These are phyloP conservation scores for Beverwykella pulmonaria DNA, from an alignment of 495 filamentous ascomycete genomes.

Conservation along the genomic window DNA sequence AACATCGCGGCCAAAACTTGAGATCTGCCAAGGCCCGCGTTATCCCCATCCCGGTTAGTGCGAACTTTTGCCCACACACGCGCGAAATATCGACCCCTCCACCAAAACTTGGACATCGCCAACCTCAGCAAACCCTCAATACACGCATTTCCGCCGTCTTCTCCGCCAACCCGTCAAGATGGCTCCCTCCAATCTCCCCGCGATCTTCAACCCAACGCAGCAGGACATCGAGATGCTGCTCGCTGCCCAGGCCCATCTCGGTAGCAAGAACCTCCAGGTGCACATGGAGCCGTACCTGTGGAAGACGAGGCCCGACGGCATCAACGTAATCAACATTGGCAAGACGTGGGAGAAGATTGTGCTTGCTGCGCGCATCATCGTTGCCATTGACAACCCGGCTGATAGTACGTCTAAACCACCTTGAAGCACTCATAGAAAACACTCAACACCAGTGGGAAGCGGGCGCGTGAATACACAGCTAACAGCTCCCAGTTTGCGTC, in stretches of 20 bases:
- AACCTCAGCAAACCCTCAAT: constrained; percentile 32
- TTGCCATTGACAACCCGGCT: constrained; percentile 97
- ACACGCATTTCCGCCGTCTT: constrained; percentile 29
- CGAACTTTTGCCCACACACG: constrained; percentile 32
- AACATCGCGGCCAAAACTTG: constrained; percentile 5
- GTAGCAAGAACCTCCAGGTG: constrained; percentile 97
- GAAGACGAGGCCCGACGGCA: constrained; percentile 96
- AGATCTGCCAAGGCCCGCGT: background rate
- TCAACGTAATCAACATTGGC: constrained; percentile 98
- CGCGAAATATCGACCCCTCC: constrained; percentile 44
- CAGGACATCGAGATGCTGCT: constrained; percentile 99
- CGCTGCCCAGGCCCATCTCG: constrained; percentile 92
- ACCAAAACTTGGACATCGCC: constrained; percentile 35
- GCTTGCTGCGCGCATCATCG: constrained; percentile 96
- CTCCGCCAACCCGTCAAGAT: constrained; percentile 70
- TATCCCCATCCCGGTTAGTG: constrained; percentile 1
- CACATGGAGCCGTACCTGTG: constrained; percentile 99
- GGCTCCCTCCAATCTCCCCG: constrained; percentile 89
- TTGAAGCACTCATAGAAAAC: no score
- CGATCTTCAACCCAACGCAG: constrained; percentile 80
- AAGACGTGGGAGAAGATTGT: constrained; percentile 99
- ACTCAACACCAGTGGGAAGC: background rate
- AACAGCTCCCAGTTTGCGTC: constrained; percentile 66
- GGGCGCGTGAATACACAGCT: background rate
- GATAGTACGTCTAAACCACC: constrained; percentile 61